These are phyloP conservation scores for Salvia splendens DNA, from an alignment of 257 asterid species.

Conservation along the genomic window DNA sequence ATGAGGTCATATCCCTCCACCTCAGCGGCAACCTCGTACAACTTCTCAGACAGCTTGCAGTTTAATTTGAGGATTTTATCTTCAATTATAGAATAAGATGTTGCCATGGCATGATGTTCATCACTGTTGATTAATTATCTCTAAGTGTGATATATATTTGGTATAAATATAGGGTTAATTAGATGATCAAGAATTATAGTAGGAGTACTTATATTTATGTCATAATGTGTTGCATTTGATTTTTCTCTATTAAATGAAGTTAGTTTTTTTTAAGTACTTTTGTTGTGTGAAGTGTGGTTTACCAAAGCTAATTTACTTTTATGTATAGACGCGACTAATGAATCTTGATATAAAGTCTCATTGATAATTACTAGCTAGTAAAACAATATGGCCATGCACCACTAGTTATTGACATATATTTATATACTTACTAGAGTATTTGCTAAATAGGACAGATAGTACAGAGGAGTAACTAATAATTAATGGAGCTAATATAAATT, in stretches of 20 bases:
- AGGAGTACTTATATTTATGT: no score
- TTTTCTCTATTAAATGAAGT: neutral
- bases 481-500: no score
- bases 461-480: no score
- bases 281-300: neutral
- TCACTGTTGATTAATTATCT: neutral
- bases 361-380: no score
- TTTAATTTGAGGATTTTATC: neutral
- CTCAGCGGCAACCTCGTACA: slow-evolving; percentile 61
- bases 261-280: neutral
- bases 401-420: no score
- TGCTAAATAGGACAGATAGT: no score
- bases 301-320: neutral
- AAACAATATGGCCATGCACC: no score
- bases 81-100: neutral
- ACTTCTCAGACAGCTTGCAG: slow-evolving; percentile 42
- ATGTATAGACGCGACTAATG: neutral
- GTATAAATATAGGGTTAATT: no score
- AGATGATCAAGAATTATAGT: no score
- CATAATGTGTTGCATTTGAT: no score
- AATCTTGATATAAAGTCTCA: no score
- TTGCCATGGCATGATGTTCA: neutral
- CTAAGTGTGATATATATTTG: neutral
- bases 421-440: no score
- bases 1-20: slow-evolving; percentile 81